Base-by-base conservation (phyloP, 148 eudicot species). In the Camellia japonica region DNA sequence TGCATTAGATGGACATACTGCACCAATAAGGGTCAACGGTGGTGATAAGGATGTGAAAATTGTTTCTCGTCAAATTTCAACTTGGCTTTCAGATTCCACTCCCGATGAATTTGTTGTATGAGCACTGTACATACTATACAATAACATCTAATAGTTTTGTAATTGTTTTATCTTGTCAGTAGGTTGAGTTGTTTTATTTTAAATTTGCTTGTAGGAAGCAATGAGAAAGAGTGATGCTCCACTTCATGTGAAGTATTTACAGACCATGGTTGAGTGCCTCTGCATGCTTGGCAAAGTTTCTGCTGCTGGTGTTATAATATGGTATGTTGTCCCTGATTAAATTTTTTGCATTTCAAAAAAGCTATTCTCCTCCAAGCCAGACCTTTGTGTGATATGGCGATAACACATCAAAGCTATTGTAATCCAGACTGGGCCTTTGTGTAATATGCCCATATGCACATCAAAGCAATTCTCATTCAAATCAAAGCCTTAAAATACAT, bases 61-160 rank as follows among this genome's bases (percentile, higher is more conserved):
- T 49, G 56, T 90, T 74, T 88, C 95, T 80, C 92, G 81, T 82
- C 97, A 88, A 79, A 89, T 91, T 86, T 95, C 97, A 66, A 80
- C 88, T 11, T 96, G 99, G 99, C 98, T 96, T 83, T 91, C 91
- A 62, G 86, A 82, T 51, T 91, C 99, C 79, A 90, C 94, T 55
- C 99, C 99, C 38, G 99, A 96, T 83, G 99, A 96, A 85, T 96
- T 96, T 88, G 90, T 91, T 85, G 99, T 96, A 96, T 66, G 93
- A 42, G 49, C 68, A 58, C 82, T 82, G 60, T 68, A 68, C 75
- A 56, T 73, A 62, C 63, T 76, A 15, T 52, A 63, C 14, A 72
- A 58, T 73, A 43, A 60, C 63, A 46, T 83, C 78, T 68, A 23
- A 72, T n/a, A 65, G 52, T 18, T n/a, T 78, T 81, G 42, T 78